These are phyloP conservation scores for Calonectria fujianensis DNA, from an alignment of 2,329 filamentous ascomycete genomes.

Conservation along the genomic window DNA sequence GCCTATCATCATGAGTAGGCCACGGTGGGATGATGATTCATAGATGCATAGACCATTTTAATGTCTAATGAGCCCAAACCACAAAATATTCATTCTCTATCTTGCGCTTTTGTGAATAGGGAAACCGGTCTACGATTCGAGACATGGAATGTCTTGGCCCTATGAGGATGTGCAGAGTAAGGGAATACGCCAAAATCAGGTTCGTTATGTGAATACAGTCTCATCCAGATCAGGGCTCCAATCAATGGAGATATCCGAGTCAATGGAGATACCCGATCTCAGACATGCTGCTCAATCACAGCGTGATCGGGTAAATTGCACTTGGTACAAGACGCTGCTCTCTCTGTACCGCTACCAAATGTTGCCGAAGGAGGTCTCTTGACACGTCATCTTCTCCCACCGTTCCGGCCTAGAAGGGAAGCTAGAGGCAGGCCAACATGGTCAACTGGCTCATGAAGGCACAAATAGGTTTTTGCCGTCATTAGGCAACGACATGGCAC, in stretches of 20 bases:
- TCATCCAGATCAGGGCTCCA: neutral
- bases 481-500: neutral
- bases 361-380: neutral
- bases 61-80: slow-evolving; percentile 37
- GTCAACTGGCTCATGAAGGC: neutral
- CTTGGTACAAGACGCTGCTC: neutral
- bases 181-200: neutral
- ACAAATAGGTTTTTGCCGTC: neutral
- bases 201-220: neutral
- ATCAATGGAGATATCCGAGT: neutral
- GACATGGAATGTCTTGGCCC: neutral
- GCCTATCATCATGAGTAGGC: slow-evolving; percentile 85
- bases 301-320: neutral
- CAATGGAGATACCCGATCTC: neutral
- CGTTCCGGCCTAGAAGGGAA: neutral
- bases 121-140: neutral
- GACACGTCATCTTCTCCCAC: neutral
- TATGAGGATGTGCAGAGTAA: slow-evolving; percentile 4
- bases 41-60: slow-evolving; percentile 32
- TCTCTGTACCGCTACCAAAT: too few relatives aligned
- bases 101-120: neutral
- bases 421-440: neutral
- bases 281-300: neutral
- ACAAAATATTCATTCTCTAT: neutral
- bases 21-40: slow-evolving; percentile 68